Conservation (phyloP, 192 early-diverging fungal species). For the Coemansia sp. region DNA sequence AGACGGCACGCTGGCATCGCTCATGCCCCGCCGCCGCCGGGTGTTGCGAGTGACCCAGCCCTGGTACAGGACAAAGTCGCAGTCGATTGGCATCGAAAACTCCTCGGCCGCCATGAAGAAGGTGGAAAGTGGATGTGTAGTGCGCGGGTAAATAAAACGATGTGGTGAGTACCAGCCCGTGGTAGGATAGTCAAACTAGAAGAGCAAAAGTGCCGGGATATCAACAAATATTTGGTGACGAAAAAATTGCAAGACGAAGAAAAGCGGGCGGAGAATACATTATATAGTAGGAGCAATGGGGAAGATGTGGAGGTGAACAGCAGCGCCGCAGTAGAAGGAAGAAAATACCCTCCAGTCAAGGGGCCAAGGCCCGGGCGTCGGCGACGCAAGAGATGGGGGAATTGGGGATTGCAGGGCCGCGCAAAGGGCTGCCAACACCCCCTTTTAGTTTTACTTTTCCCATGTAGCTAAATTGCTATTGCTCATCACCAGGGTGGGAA, state of each 20-base stretch:
- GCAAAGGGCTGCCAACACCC: constrained; percentile 1
- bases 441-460: background rate
- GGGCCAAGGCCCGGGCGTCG: background rate
- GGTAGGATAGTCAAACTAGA: background rate
- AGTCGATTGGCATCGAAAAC: constrained; percentile 28
- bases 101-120: constrained; percentile 9
- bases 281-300: constrained; percentile 1
- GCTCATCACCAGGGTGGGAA: background rate
- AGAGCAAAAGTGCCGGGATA: background rate
- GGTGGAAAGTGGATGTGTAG: background rate
- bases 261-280: constrained; percentile 1
- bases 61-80: constrained; percentile 33
- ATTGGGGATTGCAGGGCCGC: constrained; percentile 3
- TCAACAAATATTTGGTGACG: background rate
- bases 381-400: constrained; percentile 4
- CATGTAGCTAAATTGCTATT: background rate
- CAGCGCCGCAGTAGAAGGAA: background rate
- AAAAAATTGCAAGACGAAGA: background rate
- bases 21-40: constrained; percentile 31
- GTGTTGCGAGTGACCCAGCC: constrained; percentile 32
- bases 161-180: background rate
- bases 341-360: background rate
- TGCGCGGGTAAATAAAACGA: background rate
- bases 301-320: background rate
- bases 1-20: constrained; percentile 21